A percentile compares a stretch with the other conserved stretches of the same genome.
Conservation (phyloP, 805 yeast genomes). For the Wickerhamiella slavikovae region DNA sequence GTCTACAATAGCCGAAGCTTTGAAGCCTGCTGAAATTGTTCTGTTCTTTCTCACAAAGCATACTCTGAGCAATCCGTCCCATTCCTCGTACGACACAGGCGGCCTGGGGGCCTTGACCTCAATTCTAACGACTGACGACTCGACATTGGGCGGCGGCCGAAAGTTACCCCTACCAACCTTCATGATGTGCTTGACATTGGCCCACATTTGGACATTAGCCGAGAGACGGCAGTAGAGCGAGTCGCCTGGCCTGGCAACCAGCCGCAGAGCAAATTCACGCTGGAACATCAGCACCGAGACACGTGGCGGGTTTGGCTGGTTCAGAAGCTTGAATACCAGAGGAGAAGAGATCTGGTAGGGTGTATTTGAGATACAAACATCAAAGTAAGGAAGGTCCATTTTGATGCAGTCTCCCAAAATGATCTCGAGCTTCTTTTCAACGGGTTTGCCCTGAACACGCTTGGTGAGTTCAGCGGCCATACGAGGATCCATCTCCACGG, state of each 20-base stretch:
- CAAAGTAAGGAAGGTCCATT: slow-evolving; percentile 84
- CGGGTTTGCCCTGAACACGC: slow-evolving; percentile 94
- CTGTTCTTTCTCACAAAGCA: slow-evolving; percentile 86
- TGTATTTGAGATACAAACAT: slow-evolving; percentile 88
- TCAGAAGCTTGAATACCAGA: slow-evolving; percentile 73
- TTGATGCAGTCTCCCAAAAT: slow-evolving; percentile 91
- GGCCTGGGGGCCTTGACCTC: slow-evolving; percentile 89
- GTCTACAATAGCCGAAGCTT: slow-evolving; percentile 54
- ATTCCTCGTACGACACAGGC: slow-evolving; percentile 78
- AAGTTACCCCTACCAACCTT: slow-evolving; percentile 93
- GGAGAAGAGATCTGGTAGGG: slow-evolving; percentile 98
- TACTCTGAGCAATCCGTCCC: slow-evolving; percentile 90
- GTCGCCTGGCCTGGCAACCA: slow-evolving; percentile 95
- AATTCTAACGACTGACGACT: slow-evolving; percentile 83
- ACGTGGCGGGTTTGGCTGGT: slow-evolving; percentile 85
- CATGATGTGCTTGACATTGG: slow-evolving; percentile 96
- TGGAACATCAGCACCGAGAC: slow-evolving; percentile 94
- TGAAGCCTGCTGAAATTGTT: slow-evolving; percentile 82
- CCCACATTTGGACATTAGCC: slow-evolving; percentile 99
- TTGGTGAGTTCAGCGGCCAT: slow-evolving; percentile 98
- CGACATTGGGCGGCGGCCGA: slow-evolving; percentile 97
- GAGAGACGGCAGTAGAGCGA: slow-evolving; percentile 76
- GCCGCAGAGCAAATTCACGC: slow-evolving; percentile 84
- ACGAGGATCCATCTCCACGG: slow-evolving; percentile 97
- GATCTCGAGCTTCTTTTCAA: slow-evolving; percentile 76